Percentiles rank a stretch among this genome's conserved stretches.
Conservation (phyloP, 257 asterid genomes). For the Dorcoceras hygrometricum region DNA sequence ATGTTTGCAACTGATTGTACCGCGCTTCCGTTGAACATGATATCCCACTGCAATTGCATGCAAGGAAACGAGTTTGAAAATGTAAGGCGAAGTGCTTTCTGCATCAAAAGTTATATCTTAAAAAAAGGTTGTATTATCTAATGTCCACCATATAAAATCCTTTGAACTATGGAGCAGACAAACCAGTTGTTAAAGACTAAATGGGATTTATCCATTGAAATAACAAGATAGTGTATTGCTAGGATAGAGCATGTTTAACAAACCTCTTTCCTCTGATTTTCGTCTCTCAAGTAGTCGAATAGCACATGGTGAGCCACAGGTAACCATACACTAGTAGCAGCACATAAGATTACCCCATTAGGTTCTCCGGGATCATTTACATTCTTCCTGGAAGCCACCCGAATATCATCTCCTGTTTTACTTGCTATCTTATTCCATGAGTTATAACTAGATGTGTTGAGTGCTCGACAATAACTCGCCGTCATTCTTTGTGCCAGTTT, state of each 20-base stretch:
- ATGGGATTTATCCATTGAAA: background rate
- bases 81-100: background rate
- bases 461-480: conserved; percentile 55
- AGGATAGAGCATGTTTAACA: conserved; percentile 2
- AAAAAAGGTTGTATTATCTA: too few species aligned
- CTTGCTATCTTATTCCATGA: conserved; percentile 69
- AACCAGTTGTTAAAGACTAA: background rate
- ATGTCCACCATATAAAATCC: too few species aligned
- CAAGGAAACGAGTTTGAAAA: conserved; percentile 4
- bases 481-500: conserved; percentile 81
- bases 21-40: conserved; percentile 54
- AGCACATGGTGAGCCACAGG: conserved; percentile 58
- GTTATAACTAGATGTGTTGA: conserved; percentile 69
- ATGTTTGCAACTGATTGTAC: conserved; percentile 55
- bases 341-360: conserved; percentile 64
- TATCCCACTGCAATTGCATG: conserved; percentile 63
- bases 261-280: conserved; percentile 69
- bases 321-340: conserved; percentile 74
- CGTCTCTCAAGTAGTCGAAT: conserved; percentile 77
- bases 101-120: background rate
- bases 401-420: conserved; percentile 66
- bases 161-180: background rate
- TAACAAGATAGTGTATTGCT: background rate
- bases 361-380: conserved; percentile 73
- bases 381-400: conserved; percentile 67